Evolutionary conservation across 2,329 filamentous ascomycete genomes (phyloP).

Genomic region (Colletotrichum sp.): DNA sequence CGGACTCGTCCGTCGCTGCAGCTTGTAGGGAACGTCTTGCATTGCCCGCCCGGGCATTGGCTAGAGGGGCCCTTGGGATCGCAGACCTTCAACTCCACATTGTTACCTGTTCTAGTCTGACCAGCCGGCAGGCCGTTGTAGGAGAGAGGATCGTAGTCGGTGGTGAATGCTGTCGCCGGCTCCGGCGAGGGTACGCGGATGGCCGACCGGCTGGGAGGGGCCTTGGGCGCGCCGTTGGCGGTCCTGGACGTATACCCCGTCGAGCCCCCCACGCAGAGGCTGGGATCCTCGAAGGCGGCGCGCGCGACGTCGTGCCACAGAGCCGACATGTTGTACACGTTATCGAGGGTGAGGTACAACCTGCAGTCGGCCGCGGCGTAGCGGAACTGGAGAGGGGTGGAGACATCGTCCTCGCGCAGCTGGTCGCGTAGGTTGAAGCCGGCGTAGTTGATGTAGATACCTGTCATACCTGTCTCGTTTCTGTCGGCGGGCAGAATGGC

Average conservation of each 20-base stretch:
- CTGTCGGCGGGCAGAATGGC: not conserved
- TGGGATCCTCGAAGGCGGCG: not conserved
- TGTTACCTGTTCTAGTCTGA: not conserved
- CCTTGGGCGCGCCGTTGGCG: not conserved
- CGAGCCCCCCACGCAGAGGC: slow-evolving; percentile 2
- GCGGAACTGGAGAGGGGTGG: slow-evolving; percentile 59
- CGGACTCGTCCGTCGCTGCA: not conserved
- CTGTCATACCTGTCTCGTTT: not conserved
- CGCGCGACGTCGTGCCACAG: slow-evolving; percentile 53
- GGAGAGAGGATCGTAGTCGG: not conserved
- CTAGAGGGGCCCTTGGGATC: not conserved
- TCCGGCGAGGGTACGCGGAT: not conserved
- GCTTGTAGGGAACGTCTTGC: not conserved
- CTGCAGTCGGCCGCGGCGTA: slow-evolving; percentile 61
- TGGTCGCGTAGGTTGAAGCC: slow-evolving; percentile 11
- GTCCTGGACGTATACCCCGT: not conserved
- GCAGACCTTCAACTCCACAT: not conserved
- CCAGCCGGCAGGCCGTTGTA: not conserved
- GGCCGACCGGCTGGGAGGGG: not conserved
- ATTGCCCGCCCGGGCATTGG: not conserved
- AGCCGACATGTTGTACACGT: slow-evolving; percentile 51
- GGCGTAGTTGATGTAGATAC: slow-evolving; percentile 1
- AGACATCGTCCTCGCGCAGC: slow-evolving; percentile 9
- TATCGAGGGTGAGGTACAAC: slow-evolving; percentile 59
- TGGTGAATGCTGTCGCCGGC: not conserved